Base-by-base conservation (phyloP, 1,284 basidiomycete species). In the Pyrrhoderma lamaoense region DNA sequence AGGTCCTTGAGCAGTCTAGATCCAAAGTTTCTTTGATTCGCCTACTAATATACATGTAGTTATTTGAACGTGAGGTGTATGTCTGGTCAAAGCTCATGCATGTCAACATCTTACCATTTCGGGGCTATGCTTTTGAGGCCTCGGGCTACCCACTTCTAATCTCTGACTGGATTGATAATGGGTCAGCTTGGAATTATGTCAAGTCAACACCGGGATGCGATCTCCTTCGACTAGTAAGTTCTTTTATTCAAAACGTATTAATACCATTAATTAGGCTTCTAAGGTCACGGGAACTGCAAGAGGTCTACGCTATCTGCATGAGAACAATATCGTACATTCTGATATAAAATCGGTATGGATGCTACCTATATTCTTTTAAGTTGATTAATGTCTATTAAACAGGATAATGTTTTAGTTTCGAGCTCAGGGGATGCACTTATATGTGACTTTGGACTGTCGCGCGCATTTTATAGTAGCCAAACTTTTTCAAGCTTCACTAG, bases 371-470 rank as follows among this genome's bases (percentile, higher is more conserved):
- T 19, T 14, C 8, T 42, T 19, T 11, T 37, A 11, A 37, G 16
- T 16, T 11, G 16, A 37, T 19, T 18, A 8, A 42, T n/a, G n/a
- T n/a, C n/a, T n/a, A n/a, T n/a, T n/a, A n/a, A n/a, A n/a, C 35
- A 37, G 35, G 35, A 37, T 9, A 37, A 37, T 16, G 35, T 37
- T 16, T 16, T 37, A 16, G 16, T 37, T 16, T 37, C 35, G 35
- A 37, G 16, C 9, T 9, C 9, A 37, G 16, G 16, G 35, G 21
- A 11, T 8, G 42, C 51, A 18, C 16, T 52, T 8, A 44, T 52
- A 8, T 47, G 45, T 21, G 51, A 47, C 22, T 52, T 52, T 36
- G 51, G 51, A 18, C 39, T 46, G 34, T 46, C 51, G 13, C 34
- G 38, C 14, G 31, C 47, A 18, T 9, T 52, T 16, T 18, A 23